Evolutionary conservation across 805 yeast genomes (phyloP).

Genomic region (Teunomyces lycoperdinae): DNA sequence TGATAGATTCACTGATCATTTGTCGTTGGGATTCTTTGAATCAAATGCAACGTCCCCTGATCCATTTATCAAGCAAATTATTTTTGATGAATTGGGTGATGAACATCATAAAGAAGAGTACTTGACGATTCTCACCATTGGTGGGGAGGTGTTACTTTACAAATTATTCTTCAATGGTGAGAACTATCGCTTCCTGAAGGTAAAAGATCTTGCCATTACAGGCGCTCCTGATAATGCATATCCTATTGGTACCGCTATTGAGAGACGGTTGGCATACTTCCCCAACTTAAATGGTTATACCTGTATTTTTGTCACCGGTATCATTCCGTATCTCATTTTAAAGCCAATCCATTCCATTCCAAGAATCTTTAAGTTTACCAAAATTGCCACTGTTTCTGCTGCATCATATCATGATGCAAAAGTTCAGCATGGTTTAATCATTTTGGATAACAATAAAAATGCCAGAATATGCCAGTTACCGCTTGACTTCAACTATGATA

Average conservation of each 20-base stretch:
- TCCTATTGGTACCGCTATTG: slow-evolving; percentile 64
- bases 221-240: slow-evolving; percentile 84
- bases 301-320: slow-evolving; percentile 70
- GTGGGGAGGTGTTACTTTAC: slow-evolving; percentile 76
- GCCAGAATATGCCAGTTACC: slow-evolving; percentile 61
- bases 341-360: slow-evolving; percentile 65
- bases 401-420: slow-evolving; percentile 47
- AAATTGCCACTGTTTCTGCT: slow-evolving; percentile 63
- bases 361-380: slow-evolving; percentile 63
- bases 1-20: slow-evolving; percentile 43
- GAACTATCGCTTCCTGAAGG: slow-evolving; percentile 40
- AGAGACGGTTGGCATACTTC: slow-evolving; percentile 62
- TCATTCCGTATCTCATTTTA: slow-evolving; percentile 64
- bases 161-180: slow-evolving; percentile 51
- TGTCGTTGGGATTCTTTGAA: slow-evolving; percentile 47
- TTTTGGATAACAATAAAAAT: slow-evolving; percentile 65
- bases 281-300: slow-evolving; percentile 56
- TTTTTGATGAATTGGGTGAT: slow-evolving; percentile 68
- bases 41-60: slow-evolving; percentile 58
- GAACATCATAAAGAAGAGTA: slow-evolving; percentile 52
- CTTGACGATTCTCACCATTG: slow-evolving; percentile 69
- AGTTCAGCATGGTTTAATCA: slow-evolving; percentile 55
- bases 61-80: slow-evolving; percentile 67
- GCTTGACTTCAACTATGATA: slow-evolving; percentile 50
- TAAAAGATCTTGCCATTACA: slow-evolving; percentile 48